A percentile compares a stretch with the other conserved stretches of the same genome.
phyloP scores from a whole-genome alignment of 805 yeast genomes.

The Jamesozyma jinghongensis region DNA sequence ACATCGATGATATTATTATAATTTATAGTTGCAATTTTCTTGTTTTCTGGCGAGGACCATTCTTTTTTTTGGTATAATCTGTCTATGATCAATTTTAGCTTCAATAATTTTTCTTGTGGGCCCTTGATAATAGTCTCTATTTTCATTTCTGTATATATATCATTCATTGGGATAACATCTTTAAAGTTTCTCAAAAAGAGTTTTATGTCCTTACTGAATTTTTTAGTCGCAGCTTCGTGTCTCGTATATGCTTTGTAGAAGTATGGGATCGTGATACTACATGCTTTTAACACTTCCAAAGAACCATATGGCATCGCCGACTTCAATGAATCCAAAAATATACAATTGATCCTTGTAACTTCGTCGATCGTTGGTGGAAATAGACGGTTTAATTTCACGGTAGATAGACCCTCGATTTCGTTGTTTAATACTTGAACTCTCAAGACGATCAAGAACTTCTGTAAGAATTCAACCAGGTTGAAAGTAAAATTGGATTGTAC shows the following conservation, averaged over 20 bases:
- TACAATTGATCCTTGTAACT: conserved; percentile 80
- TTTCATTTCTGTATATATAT: conserved; percentile 39
- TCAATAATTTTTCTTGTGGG: conserved; percentile 57
- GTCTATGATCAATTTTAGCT: conserved; percentile 56
- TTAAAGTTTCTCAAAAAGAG: conserved; percentile 34
- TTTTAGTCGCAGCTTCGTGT: conserved; percentile 84
- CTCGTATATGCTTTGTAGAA: conserved; percentile 89
- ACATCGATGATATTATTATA: conserved; percentile 51
- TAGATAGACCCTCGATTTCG: conserved; percentile 44
- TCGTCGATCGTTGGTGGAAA: conserved; percentile 97
- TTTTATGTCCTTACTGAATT: conserved; percentile 42
- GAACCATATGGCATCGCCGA: conserved; percentile 62
- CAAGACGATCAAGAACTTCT: conserved; percentile 68
- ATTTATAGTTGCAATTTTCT: conserved; percentile 30
- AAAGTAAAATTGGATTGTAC: conserved; percentile 71
- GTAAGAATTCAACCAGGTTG: conserved; percentile 63
- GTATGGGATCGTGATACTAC: conserved; percentile 77
- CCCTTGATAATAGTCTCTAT: conserved; percentile 57
- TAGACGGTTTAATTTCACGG: conserved; percentile 59
- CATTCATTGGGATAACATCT: conserved; percentile 18
- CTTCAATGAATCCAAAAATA: conserved; percentile 65
- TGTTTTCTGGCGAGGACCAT: conserved; percentile 26
- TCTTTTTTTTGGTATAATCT: conserved; percentile 44
- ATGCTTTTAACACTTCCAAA: conserved; percentile 66
- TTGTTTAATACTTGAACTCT: conserved; percentile 59